Evolutionary conservation across 768 basidiomycete species (phyloP).

Genomic region (Paxillus rubicundulus): DNA sequence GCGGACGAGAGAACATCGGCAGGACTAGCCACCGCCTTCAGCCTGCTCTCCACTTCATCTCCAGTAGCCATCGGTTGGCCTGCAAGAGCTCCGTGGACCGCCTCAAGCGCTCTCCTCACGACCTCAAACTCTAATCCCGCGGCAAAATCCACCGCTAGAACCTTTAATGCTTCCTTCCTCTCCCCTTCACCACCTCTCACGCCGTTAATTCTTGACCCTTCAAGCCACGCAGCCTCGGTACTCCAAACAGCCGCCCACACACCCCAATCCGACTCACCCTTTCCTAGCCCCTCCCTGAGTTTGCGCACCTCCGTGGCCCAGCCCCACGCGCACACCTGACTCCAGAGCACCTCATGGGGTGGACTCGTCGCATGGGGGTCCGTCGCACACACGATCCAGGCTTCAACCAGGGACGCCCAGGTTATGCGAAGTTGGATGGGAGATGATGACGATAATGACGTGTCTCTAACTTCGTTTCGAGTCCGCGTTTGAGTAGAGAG

Average conservation of each 20-base stretch:
- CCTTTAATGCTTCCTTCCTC: slow-evolving; percentile 38
- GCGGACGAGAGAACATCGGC: slow-evolving; percentile 42
- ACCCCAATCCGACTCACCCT: slow-evolving; percentile 21
- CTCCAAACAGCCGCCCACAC: slow-evolving; percentile 40
- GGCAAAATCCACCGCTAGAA: slow-evolving; percentile 40
- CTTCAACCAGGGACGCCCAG: slow-evolving; percentile 60
- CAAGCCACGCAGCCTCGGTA: slow-evolving; percentile 61
- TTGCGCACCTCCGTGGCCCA: slow-evolving; percentile 64
- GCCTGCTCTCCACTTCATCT: slow-evolving; percentile 7
- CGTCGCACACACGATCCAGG: slow-evolving; percentile 81
- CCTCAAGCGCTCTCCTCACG: slow-evolving; percentile 35
- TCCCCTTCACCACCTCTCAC: slow-evolving; percentile 65
- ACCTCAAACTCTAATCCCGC: slow-evolving; percentile 21
- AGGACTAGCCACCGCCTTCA: slow-evolving; percentile 33
- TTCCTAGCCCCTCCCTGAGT: slow-evolving; percentile 35
- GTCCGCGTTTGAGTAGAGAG: slow-evolving; percentile 25
- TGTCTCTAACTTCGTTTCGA: slow-evolving; percentile 19
- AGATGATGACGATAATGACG: not conserved
- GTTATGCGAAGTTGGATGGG: slow-evolving; percentile 36
- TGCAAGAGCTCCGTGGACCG: slow-evolving; percentile 31
- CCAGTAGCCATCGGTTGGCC: not conserved
- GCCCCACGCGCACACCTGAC: slow-evolving; percentile 73
- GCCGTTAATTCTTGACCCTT: slow-evolving; percentile 73
- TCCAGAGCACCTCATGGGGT: slow-evolving; percentile 87
- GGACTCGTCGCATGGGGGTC: slow-evolving; percentile 90